These are phyloP conservation scores for Globisporangium radiosum DNA, from an alignment of 352 stramenopile genomes.

Conservation along the genomic window DNA sequence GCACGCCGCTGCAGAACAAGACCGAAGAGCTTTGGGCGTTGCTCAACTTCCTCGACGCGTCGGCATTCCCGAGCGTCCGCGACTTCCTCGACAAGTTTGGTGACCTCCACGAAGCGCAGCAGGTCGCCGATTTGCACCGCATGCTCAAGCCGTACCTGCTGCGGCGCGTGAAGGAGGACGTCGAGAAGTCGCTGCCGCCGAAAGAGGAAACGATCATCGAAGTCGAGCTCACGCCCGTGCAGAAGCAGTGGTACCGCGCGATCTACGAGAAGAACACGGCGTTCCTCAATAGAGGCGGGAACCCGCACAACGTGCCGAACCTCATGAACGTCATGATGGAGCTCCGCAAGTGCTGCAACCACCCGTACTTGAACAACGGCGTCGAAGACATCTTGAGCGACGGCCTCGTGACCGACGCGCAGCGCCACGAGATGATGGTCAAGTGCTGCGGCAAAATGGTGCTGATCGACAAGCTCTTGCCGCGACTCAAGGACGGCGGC, in stretches of 20 bases:
- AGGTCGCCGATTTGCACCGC: constrained; percentile 88
- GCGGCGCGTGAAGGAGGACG: constrained; percentile 86
- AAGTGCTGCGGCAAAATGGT: constrained; percentile 99
- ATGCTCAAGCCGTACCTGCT: constrained; percentile 88
- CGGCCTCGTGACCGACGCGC: constrained; percentile 55
- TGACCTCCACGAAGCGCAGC: constrained; percentile 76
- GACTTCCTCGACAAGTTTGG: constrained; percentile 94
- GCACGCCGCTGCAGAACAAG: constrained; percentile 94
- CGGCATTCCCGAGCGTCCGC: constrained; percentile 90
- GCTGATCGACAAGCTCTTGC: constrained; percentile 98
- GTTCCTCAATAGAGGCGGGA: constrained; percentile 81
- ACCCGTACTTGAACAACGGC: constrained; percentile 91
- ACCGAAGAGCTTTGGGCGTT: constrained; percentile 99
- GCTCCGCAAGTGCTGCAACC: constrained; percentile 88
- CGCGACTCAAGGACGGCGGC: constrained; percentile 93
- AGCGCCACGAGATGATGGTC: constrained; percentile 92
- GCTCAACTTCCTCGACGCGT: constrained; percentile 96
- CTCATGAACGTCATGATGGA: constrained; percentile 93
- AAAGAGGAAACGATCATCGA: constrained; percentile 91
- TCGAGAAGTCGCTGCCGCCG: constrained; percentile 83
- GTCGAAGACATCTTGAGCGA: constrained; percentile 86
- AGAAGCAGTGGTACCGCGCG: constrained; percentile 88
- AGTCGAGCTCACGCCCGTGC: constrained; percentile 85
- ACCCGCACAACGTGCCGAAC: constrained; percentile 80
- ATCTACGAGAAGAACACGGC: constrained; percentile 97